These are phyloP conservation scores for Echinosophora koreensis DNA, from an alignment of 306 rosid species.

Conservation along the genomic window DNA sequence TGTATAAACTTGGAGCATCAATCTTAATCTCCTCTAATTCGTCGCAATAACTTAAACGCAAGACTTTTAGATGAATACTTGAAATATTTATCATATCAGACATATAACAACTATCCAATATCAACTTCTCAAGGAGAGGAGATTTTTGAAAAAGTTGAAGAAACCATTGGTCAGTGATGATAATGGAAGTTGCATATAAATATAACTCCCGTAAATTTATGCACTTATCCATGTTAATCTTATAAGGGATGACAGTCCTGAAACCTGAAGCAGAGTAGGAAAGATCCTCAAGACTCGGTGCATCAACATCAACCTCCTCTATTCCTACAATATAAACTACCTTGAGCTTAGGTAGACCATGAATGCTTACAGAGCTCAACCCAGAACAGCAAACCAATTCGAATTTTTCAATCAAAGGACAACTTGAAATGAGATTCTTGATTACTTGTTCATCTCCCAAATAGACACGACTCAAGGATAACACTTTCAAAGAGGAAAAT, in stretches of 20 bases:
- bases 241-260: too few species aligned
- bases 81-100: constrained; percentile 18
- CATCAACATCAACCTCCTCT: background rate
- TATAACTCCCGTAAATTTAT: constrained; percentile 24
- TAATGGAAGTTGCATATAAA: background rate
- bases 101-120: background rate
- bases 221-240: background rate
- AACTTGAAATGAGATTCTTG: background rate
- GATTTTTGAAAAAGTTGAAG: background rate
- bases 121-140: background rate
- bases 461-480: constrained; percentile 3
- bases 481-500: background rate
- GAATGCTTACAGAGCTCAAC: background rate
- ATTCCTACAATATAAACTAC: background rate
- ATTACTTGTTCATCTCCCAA: background rate
- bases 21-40: background rate
- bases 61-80: background rate
- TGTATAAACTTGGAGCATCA: constrained; percentile 3
- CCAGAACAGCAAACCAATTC: background rate
- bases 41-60: background rate
- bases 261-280: too few species aligned
- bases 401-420: background rate
- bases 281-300: constrained; percentile 2
- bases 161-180: constrained; percentile 25
- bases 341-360: background rate